Percentiles rank a stretch among this genome's conserved stretches.
phyloP scores from a whole-genome alignment of 1,139 yeast genomes.

The Williopsis jadinii region DNA sequence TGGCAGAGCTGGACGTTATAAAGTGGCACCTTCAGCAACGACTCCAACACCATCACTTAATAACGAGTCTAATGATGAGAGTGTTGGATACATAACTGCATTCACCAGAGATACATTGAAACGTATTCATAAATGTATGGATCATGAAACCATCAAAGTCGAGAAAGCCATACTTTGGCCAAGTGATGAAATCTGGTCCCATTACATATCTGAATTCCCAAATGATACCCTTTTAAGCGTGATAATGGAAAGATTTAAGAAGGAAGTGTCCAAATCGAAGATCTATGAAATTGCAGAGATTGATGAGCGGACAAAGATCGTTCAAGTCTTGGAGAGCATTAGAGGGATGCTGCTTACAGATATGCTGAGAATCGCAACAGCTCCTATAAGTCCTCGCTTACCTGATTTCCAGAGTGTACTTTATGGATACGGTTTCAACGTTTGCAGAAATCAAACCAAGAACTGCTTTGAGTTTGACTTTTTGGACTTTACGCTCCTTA shows the following conservation, averaged over 20 bases:
- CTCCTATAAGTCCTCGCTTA: slow-evolving; percentile 41
- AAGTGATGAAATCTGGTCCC: slow-evolving; percentile 48
- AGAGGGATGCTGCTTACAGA: slow-evolving; percentile 38
- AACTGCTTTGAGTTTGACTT: slow-evolving; percentile 27
- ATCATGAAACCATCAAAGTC: slow-evolving; percentile 39
- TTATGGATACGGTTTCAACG: slow-evolving; percentile 11
- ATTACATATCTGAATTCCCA: slow-evolving; percentile 49
- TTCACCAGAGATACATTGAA: slow-evolving; percentile 36
- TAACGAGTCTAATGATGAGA: slow-evolving; percentile 27
- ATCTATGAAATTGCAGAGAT: slow-evolving; percentile 38
- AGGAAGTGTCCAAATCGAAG: slow-evolving; percentile 29
- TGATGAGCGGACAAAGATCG: slow-evolving; percentile 35
- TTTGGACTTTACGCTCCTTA: slow-evolving; percentile 7
- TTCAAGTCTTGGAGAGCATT: slow-evolving; percentile 38
- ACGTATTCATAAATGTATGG: slow-evolving; percentile 38
- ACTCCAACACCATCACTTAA: slow-evolving; percentile 8
- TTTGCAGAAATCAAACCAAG: slow-evolving; percentile 15
- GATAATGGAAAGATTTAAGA: slow-evolving; percentile 42
- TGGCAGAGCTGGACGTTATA: slow-evolving; percentile 90
- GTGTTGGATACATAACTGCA: slow-evolving; percentile 57
- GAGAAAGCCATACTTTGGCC: slow-evolving; percentile 65
- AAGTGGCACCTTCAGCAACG: slow-evolving; percentile 23
- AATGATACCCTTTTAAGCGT: slow-evolving; percentile 36
- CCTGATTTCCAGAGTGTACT: slow-evolving; percentile 11
- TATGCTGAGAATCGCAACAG: slow-evolving; percentile 49